Conservation (phyloP, 805 yeast genomes). For the Lipomyces orientalis region DNA sequence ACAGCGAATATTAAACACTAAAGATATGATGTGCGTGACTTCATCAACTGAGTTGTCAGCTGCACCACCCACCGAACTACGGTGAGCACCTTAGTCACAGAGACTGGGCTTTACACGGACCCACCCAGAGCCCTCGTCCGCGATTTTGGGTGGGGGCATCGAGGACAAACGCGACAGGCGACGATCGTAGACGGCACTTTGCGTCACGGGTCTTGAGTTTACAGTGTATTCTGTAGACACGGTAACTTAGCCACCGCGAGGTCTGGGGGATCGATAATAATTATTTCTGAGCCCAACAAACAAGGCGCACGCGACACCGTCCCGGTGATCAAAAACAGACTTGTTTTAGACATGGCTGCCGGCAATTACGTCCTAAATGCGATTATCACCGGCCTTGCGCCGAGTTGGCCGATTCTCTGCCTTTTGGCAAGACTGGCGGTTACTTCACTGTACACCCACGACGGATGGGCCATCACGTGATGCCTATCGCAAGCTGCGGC, state of each 20-base stretch:
- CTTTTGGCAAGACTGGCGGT: too few species aligned
- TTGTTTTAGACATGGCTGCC: too few species aligned
- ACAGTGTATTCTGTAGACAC: not conserved
- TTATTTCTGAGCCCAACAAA: too few species aligned
- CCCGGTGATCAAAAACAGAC: too few species aligned
- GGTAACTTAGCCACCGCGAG: not conserved
- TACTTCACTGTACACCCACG: not conserved
- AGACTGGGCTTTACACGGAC: too few species aligned
- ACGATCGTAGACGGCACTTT: not conserved
- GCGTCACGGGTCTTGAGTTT: not conserved
- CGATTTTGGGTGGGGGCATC: not conserved
- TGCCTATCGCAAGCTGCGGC: not conserved
- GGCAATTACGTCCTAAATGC: too few species aligned
- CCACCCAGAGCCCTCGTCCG: not conserved
- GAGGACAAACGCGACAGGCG: not conserved
- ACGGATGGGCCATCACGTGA: not conserved
- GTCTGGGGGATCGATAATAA: not conserved
- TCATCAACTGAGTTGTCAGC: not conserved
- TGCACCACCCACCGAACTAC: not conserved
- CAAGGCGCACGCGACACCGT: too few species aligned
- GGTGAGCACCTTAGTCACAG: too few species aligned
- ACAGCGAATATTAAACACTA: not conserved
- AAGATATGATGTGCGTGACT: not conserved
- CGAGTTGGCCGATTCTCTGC: too few species aligned
- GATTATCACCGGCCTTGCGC: too few species aligned